These are phyloP conservation scores for Solanum hybrid DNA, from an alignment of 305 asterid species.

Conservation along the genomic window DNA sequence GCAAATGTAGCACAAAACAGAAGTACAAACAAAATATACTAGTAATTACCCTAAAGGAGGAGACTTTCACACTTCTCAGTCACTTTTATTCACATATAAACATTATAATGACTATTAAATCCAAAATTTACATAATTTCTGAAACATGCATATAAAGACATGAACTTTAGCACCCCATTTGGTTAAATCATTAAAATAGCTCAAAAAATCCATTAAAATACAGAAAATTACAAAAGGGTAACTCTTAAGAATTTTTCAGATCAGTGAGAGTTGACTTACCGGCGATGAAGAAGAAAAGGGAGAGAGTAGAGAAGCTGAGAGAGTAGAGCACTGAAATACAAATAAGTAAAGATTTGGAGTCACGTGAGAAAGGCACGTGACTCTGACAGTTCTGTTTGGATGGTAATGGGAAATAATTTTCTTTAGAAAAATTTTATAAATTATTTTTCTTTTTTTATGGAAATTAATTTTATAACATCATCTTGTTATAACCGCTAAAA, in stretches of 20 bases:
- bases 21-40: not conserved
- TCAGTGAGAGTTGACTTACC: not conserved
- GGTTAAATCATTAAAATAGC: not conserved
- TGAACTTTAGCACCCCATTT: not conserved
- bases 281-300: not conserved
- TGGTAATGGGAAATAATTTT: not conserved
- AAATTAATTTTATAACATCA: not conserved
- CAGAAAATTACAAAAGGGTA: not conserved
- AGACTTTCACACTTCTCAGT: not conserved
- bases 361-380: not conserved
- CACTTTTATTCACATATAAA: not conserved
- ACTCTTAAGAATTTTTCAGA: not conserved
- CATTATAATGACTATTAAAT: not conserved
- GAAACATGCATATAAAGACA: not conserved
- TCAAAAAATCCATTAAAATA: not conserved
- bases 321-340: not conserved
- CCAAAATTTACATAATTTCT: not conserved
- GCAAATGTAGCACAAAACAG: not conserved
- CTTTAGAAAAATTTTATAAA: fast-evolving
- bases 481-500: not conserved
- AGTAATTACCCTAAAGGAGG: not conserved
- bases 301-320: not conserved
- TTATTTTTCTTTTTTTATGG: too few species aligned
- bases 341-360: not conserved
- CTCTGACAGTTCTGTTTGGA: not conserved